These are phyloP conservation scores for Fusarium fracticaudum DNA, from an alignment of 2,329 filamentous ascomycete species.

Conservation along the genomic window DNA sequence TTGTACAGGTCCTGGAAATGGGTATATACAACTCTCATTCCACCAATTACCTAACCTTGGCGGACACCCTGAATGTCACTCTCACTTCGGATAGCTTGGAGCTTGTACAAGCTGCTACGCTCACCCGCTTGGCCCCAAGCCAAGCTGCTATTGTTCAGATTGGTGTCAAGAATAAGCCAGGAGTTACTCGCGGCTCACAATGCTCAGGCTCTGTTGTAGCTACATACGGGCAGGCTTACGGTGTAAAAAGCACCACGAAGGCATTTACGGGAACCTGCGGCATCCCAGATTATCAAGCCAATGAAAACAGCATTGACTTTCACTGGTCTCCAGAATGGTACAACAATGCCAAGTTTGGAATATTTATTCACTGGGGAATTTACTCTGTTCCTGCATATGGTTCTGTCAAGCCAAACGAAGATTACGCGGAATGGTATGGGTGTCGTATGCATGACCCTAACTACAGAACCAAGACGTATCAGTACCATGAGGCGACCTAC, in stretches of 20 bases:
- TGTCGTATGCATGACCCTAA: background rate
- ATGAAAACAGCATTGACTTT: background rate
- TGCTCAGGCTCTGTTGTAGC: background rate
- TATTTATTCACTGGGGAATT: background rate
- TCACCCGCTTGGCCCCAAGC: background rate
- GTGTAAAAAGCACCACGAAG: rapidly evolving
- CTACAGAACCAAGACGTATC: background rate
- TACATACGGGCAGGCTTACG: background rate
- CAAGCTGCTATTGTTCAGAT: background rate
- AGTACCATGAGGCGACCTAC: background rate
- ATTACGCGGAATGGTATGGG: background rate
- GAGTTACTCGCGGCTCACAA: background rate
- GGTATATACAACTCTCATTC: background rate
- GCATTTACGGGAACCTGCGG: background rate
- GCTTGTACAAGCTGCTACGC: background rate
- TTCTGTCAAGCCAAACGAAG: background rate
- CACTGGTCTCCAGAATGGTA: background rate
- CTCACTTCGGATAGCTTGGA: background rate
- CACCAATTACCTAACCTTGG: background rate
- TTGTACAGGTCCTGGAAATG: background rate
- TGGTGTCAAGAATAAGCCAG: background rate
- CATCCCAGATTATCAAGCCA: background rate
- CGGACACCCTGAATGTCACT: background rate
- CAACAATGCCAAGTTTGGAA: background rate
- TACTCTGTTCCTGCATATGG: background rate